Conservation (phyloP, 352 stramenopile species). For the Thalassiosira exigua region DNA sequence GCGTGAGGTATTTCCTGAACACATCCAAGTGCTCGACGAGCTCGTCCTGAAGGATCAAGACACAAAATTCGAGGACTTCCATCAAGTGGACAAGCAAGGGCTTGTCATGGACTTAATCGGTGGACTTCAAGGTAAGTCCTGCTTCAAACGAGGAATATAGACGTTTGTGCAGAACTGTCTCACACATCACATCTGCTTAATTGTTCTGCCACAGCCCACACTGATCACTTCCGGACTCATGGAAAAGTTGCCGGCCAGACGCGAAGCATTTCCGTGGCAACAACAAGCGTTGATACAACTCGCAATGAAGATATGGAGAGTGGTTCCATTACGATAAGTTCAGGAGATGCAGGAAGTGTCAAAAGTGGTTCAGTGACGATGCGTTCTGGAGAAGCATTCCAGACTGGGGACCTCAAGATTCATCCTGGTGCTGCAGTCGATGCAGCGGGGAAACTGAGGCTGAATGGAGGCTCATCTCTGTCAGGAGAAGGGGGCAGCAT, state of each 20-base stretch:
- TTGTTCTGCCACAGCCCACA: conserved; percentile 18
- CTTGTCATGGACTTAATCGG: conserved; percentile 88
- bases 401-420: conserved; percentile 33
- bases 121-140: conserved; percentile 18
- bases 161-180: too few relatives aligned
- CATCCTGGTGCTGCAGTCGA: conserved; percentile 8
- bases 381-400: conserved; percentile 15
- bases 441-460: conserved; percentile 11
- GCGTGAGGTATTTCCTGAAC: conserved; percentile 90
- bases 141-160: too few relatives aligned
- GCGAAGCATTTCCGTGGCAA: conserved; percentile 26
- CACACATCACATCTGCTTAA: conserved; percentile 1
- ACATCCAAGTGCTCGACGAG: conserved; percentile 88
- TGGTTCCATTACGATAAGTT: conserved; percentile 38
- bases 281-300: conserved; percentile 17
- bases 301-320: conserved; percentile 10
- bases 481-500: background rate
- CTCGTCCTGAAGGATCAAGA: conserved; percentile 89
- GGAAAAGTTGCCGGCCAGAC: conserved; percentile 14
- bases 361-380: conserved; percentile 29
- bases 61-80: conserved; percentile 90
- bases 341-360: conserved; percentile 24
- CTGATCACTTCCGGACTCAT: conserved; percentile 27
- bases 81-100: conserved; percentile 93
- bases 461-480: conserved; percentile 25